Conservation (phyloP, 768 basidiomycete genomes). For the Macrolepiota dolichaula region DNA sequence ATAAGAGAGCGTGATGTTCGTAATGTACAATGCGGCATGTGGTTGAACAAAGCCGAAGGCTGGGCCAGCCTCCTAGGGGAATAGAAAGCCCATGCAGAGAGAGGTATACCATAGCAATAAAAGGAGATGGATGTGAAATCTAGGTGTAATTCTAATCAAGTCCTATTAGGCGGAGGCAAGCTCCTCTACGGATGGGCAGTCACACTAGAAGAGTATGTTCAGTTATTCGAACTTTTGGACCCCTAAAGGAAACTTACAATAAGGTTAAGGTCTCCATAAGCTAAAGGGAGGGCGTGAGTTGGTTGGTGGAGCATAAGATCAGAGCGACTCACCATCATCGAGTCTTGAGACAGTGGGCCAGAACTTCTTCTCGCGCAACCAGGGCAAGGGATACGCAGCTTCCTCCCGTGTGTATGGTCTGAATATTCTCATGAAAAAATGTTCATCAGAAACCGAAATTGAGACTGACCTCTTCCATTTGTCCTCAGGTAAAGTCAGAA, state of each 20-base stretch:
- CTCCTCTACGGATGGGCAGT: slow-evolving; percentile 86
- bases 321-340: slow-evolving; percentile 72
- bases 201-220: slow-evolving; percentile 54
- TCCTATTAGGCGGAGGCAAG: slow-evolving; percentile 33
- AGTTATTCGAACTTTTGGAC: slow-evolving; percentile 9
- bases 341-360: slow-evolving; percentile 94
- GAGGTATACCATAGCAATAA: slow-evolving; percentile 14
- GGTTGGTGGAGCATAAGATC: neutral
- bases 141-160: slow-evolving; percentile 14
- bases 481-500: slow-evolving; percentile 65
- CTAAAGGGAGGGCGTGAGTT: slow-evolving; percentile 33
- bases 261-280: slow-evolving; percentile 91
- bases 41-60: slow-evolving; percentile 64
- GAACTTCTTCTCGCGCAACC: slow-evolving; percentile 87
- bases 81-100: slow-evolving; percentile 37
- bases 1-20: neutral
- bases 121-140: slow-evolving; percentile 10
- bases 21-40: slow-evolving; percentile 34
- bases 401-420: slow-evolving; percentile 88
- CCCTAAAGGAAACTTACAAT: slow-evolving; percentile 50
- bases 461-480: slow-evolving; percentile 80
- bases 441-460: neutral
- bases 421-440: neutral
- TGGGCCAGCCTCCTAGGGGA: slow-evolving; percentile 47
- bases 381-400: slow-evolving; percentile 88